Evolutionary conservation across 352 stramenopile genomes (phyloP).

Genomic region (Pythium pyrilobum): DNA sequence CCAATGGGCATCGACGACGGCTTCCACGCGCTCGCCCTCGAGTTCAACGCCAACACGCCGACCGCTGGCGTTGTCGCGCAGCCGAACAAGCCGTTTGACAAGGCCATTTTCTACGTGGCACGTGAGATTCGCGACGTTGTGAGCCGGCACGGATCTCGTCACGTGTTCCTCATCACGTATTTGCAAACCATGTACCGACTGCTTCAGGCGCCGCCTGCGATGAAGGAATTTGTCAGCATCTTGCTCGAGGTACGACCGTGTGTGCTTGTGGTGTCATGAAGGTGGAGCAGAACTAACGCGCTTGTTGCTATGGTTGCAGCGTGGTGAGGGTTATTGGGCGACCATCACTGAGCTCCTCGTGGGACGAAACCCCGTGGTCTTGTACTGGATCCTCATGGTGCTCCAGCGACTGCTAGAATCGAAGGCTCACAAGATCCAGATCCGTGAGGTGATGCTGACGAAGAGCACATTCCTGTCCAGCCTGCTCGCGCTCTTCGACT

Average conservation of each 20-base stretch:
- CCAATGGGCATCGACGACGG: constrained; percentile 63
- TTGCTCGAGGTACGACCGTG: constrained; percentile 47
- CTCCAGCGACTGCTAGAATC: constrained; percentile 61
- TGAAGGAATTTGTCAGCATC: constrained; percentile 73
- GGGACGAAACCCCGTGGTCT: constrained; percentile 42
- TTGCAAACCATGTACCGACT: constrained; percentile 73
- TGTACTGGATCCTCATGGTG: constrained; percentile 77
- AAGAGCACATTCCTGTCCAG: constrained; percentile 57
- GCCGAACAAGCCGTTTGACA: constrained; percentile 76
- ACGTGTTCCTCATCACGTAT: constrained; percentile 70
- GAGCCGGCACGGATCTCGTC: constrained; percentile 41
- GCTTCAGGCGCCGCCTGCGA: constrained; percentile 48
- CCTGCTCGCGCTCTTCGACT: constrained; percentile 64
- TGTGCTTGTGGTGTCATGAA: neutral
- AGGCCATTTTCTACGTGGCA: constrained; percentile 54
- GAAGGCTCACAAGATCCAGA: constrained; percentile 47
- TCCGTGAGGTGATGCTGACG: constrained; percentile 55
- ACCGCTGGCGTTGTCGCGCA: constrained; percentile 66
- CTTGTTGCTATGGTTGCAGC: constrained; percentile 25
- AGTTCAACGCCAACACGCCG: constrained; percentile 77
- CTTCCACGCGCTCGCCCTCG: constrained; percentile 66
- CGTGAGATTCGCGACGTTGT: constrained; percentile 71
- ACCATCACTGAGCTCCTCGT: constrained; percentile 63
- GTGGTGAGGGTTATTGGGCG: constrained; percentile 62
- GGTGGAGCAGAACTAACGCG: neutral